These are phyloP conservation scores for Aspergillus kassunensis DNA, from an alignment of 495 filamentous ascomycete genomes.

Conservation along the genomic window DNA sequence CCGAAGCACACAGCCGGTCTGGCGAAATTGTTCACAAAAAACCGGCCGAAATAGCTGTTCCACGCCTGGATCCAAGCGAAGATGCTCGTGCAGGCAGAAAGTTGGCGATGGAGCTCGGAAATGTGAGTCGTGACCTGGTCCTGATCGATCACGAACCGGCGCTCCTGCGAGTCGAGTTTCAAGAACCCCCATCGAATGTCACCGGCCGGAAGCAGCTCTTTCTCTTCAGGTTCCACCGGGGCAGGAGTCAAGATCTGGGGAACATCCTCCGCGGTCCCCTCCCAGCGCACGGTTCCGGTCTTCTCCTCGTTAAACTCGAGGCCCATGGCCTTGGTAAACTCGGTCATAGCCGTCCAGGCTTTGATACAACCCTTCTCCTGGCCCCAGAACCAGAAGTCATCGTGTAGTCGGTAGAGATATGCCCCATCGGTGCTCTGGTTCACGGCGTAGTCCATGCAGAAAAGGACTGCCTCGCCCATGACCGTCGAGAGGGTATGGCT, in stretches of 20 bases:
- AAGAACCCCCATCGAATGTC: constrained; percentile 66
- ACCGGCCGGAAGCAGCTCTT: constrained; percentile 42
- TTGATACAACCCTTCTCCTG: constrained; percentile 48
- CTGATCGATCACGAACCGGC: constrained; percentile 60
- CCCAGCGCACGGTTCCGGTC: constrained; percentile 52
- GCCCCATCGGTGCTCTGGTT: constrained; percentile 53
- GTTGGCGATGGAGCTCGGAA: constrained; percentile 55
- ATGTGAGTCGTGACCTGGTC: constrained; percentile 59
- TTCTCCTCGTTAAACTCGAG: constrained; percentile 55
- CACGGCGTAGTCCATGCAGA: constrained; percentile 62
- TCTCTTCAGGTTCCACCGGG: neutral
- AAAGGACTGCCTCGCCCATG: constrained; percentile 58
- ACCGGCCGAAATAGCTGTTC: constrained; percentile 61
- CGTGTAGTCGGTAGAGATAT: constrained; percentile 59
- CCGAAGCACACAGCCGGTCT: constrained; percentile 63
- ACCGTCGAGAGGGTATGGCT: constrained; percentile 56
- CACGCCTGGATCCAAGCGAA: constrained; percentile 64
- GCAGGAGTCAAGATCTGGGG: neutral
- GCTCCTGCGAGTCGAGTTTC: constrained; percentile 49
- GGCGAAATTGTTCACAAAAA: constrained; percentile 65
- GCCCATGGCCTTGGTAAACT: constrained; percentile 53
- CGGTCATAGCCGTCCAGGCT: constrained; percentile 55
- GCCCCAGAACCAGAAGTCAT: constrained; percentile 70
- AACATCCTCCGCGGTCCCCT: constrained; percentile 1
- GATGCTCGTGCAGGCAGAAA: constrained; percentile 50